These are phyloP conservation scores for Fusarium sulawesiense DNA, from an alignment of 2,329 filamentous ascomycete genomes.

Conservation along the genomic window DNA sequence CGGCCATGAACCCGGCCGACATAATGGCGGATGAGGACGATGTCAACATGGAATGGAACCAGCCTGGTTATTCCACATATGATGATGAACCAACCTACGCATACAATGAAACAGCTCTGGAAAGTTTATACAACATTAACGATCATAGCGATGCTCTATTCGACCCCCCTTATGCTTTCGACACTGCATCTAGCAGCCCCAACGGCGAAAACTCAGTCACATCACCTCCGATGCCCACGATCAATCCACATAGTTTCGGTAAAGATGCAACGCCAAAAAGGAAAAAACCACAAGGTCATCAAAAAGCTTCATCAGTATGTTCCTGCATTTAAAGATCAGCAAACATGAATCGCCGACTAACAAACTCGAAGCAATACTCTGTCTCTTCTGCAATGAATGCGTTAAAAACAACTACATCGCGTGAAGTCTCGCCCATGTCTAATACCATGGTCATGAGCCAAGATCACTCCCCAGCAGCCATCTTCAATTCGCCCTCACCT, in stretches of 20 bases:
- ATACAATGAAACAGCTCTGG: conserved; percentile 45
- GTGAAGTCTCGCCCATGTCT: conserved; percentile 67
- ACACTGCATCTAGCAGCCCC: conserved; percentile 69
- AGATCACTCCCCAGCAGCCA: conserved; percentile 61
- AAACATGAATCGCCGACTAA: conserved; percentile 14
- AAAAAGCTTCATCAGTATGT: conserved; percentile 56
- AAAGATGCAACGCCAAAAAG: conserved; percentile 45
- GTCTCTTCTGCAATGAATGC: conserved; percentile 63
- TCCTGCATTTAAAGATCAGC: conserved; percentile 14
- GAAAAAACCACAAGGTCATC: conserved; percentile 40
- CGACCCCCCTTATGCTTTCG: conserved; percentile 67
- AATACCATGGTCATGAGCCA: conserved; percentile 63
- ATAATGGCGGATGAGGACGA: conserved; percentile 57
- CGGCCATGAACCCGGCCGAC: conserved; percentile 56
- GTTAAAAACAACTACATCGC: conserved; percentile 58
- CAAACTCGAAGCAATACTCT: conserved; percentile 61
- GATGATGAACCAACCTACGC: conserved; percentile 55
- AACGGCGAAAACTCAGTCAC: conserved; percentile 51
- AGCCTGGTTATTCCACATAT: conserved; percentile 49
- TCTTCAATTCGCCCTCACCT: conserved; percentile 63
- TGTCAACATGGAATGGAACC: conserved; percentile 59
- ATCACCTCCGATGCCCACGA: conserved; percentile 57
- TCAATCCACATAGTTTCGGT: conserved; percentile 51
- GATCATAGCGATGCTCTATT: conserved; percentile 58
- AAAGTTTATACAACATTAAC: conserved; percentile 48